A percentile compares a stretch with the other conserved stretches of the same genome.
These are phyloP conservation scores for Ganoderma resinaceum DNA, from an alignment of 1,284 basidiomycete genomes.

Conservation along the genomic window DNA sequence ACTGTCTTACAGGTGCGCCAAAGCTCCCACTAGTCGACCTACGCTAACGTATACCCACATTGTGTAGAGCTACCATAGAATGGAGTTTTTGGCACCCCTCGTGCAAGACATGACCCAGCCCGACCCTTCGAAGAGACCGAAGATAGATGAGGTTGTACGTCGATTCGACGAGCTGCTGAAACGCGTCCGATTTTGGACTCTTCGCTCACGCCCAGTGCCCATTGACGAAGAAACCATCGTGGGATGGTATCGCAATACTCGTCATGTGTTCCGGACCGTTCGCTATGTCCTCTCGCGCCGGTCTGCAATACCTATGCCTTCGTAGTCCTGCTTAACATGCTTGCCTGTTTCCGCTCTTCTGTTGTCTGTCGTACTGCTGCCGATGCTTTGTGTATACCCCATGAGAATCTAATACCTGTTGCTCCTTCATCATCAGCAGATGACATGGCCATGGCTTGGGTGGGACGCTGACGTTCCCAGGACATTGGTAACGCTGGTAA, in stretches of 20 bases:
- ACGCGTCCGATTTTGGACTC: background rate
- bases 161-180: conserved; percentile 10
- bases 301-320: background rate
- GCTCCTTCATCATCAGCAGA: no score
- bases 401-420: no score
- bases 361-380: background rate
- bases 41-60: background rate
- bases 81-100: conserved; percentile 41
- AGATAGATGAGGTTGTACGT: conserved; percentile 13
- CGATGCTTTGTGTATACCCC: background rate
- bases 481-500: no score
- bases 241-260: background rate
- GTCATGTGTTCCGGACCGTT: background rate
- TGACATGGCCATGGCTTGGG: no score
- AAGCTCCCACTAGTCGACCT: background rate
- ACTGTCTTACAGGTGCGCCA: conserved; percentile 27
- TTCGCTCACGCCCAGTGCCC: background rate
- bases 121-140: conserved; percentile 39
- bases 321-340: background rate
- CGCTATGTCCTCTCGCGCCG: background rate
- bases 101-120: conserved; percentile 40
- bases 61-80: conserved; percentile 25
- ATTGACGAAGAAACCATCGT: background rate
- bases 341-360: background rate
- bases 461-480: no score